A percentile compares a stretch with the other conserved stretches of the same genome.
phyloP scores from a whole-genome alignment of 192 early-diverging fungal species.

The Coemansia sp. region DNA sequence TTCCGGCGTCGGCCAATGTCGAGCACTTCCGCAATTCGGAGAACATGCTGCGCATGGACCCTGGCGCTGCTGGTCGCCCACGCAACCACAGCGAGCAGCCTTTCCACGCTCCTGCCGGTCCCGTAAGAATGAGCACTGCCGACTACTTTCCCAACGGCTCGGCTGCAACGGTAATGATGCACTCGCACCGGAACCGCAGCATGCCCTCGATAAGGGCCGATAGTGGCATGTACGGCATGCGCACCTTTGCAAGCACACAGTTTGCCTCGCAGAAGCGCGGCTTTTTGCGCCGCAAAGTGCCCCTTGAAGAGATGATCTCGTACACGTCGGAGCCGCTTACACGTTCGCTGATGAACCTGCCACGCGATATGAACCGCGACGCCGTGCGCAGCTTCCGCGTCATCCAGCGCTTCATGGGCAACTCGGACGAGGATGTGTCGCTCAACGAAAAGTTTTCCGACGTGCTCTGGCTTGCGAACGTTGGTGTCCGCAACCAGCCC shows the following conservation, averaged over 20 bases:
- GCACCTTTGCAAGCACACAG: constrained; percentile 85
- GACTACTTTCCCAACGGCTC: constrained; percentile 30
- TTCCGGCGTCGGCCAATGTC: constrained; percentile 35
- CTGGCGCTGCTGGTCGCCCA: constrained; percentile 12
- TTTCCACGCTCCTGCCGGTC: constrained; percentile 5
- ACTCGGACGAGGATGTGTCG: constrained; percentile 40
- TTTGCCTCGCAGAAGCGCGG: constrained; percentile 88
- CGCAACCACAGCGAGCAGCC: constrained; percentile 31
- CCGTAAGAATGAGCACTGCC: constrained; percentile 28
- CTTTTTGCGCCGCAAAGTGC: constrained; percentile 79
- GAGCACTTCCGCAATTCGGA: constrained; percentile 38
- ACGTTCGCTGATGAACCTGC: constrained; percentile 79
- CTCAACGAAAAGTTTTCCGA: constrained; percentile 56
- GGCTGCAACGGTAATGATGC: constrained; percentile 25
- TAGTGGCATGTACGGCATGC: constrained; percentile 48
- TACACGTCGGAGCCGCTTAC: constrained; percentile 66
- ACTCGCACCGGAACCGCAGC: constrained; percentile 60
- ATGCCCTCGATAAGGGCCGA: constrained; percentile 75
- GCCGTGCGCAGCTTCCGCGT: constrained; percentile 82
- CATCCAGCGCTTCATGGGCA: constrained; percentile 85
- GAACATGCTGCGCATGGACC: constrained; percentile 5
- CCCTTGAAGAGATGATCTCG: constrained; percentile 84
- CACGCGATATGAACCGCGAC: constrained; percentile 81
- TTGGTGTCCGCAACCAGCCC: constrained; percentile 69
- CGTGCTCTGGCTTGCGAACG: constrained; percentile 75